Evolutionary conservation across 1,284 basidiomycete genomes (phyloP), one percentile per base, ranked within the genome.

Genomic region (Fomitopsis pinicola): DNA sequence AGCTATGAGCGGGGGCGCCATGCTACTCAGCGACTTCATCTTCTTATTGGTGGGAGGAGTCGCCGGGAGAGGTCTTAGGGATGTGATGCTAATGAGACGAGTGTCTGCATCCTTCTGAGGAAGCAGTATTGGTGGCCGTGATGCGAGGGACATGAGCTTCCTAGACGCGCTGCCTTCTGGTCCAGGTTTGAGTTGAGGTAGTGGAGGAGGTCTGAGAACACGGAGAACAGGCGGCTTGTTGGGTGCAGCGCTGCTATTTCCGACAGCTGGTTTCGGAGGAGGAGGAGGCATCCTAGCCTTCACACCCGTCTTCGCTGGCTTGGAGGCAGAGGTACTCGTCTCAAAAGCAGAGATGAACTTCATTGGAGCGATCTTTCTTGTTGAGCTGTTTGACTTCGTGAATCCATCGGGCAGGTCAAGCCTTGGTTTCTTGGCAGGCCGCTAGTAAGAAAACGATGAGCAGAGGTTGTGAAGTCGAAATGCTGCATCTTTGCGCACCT

Each of bases 301-400:
- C n/a, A 19, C 33, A 38, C 4, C 36, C 12, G 42, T 46, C 40
- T 33, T 28, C 17, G 14, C n/a, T 5, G 48, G 42, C n/a, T 22
- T 42, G 3, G 38, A 26, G 5, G 48, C 33, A 12, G 57, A 28
- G 8, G 57, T 15, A 8, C 14, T 36, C 14, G 50, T 38, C 19
- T 54, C 56, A 35, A 62, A 62, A 4, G 57, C 61, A 42, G 61
- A 62, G 42, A 59, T 57, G 26, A 62, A 62, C 45, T 59, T 59
- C 12, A 48, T 35, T 6, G 57, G 10, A 4, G 42, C 10, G 19
- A 56, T 28, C 26, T 58, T 55, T 44, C 48, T 55, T 5, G 38
- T 42, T 14, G 61, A 38, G 3, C 3, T 40, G 4, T 12, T 48
- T 0, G 28, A 6, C 53, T 56, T 53, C n/a, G 19, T 19, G 57